phyloP scores from a whole-genome alignment of 1,139 yeast genomes.

The Nematodospora anomalae region DNA sequence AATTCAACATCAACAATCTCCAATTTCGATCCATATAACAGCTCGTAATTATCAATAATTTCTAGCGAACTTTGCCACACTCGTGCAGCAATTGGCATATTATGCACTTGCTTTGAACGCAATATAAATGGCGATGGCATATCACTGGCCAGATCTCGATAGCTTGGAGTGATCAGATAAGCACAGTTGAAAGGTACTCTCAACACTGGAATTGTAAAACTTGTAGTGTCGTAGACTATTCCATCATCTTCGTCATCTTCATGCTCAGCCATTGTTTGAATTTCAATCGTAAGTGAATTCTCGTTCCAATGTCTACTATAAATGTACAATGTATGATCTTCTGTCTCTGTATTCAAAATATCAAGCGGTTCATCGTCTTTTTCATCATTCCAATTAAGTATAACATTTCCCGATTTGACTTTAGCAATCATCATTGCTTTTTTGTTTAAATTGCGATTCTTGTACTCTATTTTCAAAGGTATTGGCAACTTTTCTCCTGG shows the following conservation, averaged over 20 bases:
- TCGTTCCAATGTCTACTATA: constrained; percentile 8
- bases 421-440: constrained; percentile 11
- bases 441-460: constrained; percentile 10
- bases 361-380: constrained; percentile 45
- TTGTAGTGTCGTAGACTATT: constrained; percentile 32
- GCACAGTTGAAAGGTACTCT: constrained; percentile 36
- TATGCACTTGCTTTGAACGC: constrained; percentile 12
- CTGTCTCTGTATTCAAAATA: constrained; percentile 14
- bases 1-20: constrained; percentile 25
- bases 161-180: constrained; percentile 40
- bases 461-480: constrained; percentile 22
- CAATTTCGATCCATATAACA: constrained; percentile 14
- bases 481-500: constrained; percentile 28
- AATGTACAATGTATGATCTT: constrained; percentile 16
- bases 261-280: constrained; percentile 23
- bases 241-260: constrained; percentile 13
- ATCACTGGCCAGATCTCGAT: constrained; percentile 25
- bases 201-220: constrained; percentile 30
- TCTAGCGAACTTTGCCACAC: constrained; percentile 43
- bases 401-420: constrained; percentile 18
- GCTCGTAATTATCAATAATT: constrained; percentile 15
- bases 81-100: constrained; percentile 46
- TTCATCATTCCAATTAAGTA: constrained; percentile 35
- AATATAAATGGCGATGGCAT: constrained; percentile 48
- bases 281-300: constrained; percentile 18